Conservation (phyloP, 192 early-diverging fungal genomes). For the Polychytrium aggregatum region DNA sequence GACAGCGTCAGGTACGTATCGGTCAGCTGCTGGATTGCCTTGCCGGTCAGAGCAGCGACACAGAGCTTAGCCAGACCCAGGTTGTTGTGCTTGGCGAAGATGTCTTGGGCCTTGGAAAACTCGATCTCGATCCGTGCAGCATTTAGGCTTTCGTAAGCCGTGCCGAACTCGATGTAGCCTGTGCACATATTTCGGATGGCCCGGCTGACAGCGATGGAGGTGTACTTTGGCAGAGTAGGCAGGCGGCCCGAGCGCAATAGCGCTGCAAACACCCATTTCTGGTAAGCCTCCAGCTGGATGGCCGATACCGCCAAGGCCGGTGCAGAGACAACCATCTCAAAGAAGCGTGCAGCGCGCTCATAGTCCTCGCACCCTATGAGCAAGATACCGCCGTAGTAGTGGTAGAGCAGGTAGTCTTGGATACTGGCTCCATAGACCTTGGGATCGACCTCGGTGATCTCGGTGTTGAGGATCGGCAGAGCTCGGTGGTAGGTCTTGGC, state of each 20-base stretch:
- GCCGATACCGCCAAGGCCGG: constrained; percentile 48
- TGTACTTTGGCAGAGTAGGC: constrained; percentile 8
- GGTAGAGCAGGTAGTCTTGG: constrained; percentile 57
- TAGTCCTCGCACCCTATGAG: constrained; percentile 54
- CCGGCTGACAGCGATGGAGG: constrained; percentile 24
- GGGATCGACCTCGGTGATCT: constrained; percentile 15
- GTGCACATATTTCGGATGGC: constrained; percentile 19
- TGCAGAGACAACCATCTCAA: constrained; percentile 47
- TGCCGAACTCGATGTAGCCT: constrained; percentile 48
- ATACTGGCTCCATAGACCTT: constrained; percentile 9
- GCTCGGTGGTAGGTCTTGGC: constrained; percentile 21
- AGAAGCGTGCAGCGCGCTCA: constrained; percentile 49
- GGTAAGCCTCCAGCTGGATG: constrained; percentile 68
- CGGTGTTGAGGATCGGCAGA: constrained; percentile 8
- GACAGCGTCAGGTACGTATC: constrained; percentile 69
- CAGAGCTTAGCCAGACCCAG: constrained; percentile 51
- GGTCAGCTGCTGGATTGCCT: constrained; percentile 60
- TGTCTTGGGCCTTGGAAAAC: constrained; percentile 21
- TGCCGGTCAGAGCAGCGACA: constrained; percentile 24
- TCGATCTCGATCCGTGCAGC: constrained; percentile 27
- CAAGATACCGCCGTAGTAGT: constrained; percentile 72
- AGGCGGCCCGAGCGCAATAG: constrained; percentile 48
- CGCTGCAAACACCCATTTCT: constrained; percentile 54
- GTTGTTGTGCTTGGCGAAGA: constrained; percentile 43
- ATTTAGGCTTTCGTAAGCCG: constrained; percentile 41